These are phyloP conservation scores for Hirschioporus abietinus DNA, from an alignment of 768 basidiomycete genomes.

Conservation along the genomic window DNA sequence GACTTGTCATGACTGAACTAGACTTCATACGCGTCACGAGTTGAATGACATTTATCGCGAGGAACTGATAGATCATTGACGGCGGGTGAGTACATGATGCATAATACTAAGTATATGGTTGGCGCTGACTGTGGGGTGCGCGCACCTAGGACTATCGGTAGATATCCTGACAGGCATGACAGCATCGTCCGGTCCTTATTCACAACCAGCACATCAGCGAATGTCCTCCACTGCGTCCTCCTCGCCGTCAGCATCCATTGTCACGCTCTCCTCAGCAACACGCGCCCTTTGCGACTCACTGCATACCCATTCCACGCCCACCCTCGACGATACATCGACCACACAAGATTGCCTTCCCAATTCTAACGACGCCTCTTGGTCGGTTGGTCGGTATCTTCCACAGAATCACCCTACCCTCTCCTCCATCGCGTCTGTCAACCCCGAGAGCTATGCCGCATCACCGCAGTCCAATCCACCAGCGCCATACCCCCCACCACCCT, in stretches of 20 bases:
- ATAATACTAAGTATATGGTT: conserved; percentile 4
- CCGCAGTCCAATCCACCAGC: conserved; percentile 36
- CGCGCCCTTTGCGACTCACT: conserved; percentile 34
- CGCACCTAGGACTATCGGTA: conserved; percentile 66
- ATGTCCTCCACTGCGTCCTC: conserved; percentile 33
- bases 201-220: conserved; percentile 66
- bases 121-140: not conserved
- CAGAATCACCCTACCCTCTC: conserved; percentile 69
- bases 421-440: conserved; percentile 46
- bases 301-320: conserved; percentile 74
- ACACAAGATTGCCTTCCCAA: conserved; percentile 34
- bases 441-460: conserved; percentile 48
- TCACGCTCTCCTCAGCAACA: conserved; percentile 17
- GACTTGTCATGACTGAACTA: conserved; percentile 68
- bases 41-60: conserved; percentile 82
- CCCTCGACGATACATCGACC: conserved; percentile 60
- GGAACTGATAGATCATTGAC: conserved; percentile 73
- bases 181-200: conserved; percentile 57
- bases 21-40: conserved; percentile 66
- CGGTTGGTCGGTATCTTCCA: conserved; percentile 61
- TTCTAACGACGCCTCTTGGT: conserved; percentile 57
- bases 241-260: conserved; percentile 23
- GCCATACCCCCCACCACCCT: conserved; percentile 27
- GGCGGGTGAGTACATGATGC: conserved; percentile 49
- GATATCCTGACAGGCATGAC: conserved; percentile 71